Conservation (phyloP, 352 stramenopile species). For the Thraustochytrium sp. region DNA sequence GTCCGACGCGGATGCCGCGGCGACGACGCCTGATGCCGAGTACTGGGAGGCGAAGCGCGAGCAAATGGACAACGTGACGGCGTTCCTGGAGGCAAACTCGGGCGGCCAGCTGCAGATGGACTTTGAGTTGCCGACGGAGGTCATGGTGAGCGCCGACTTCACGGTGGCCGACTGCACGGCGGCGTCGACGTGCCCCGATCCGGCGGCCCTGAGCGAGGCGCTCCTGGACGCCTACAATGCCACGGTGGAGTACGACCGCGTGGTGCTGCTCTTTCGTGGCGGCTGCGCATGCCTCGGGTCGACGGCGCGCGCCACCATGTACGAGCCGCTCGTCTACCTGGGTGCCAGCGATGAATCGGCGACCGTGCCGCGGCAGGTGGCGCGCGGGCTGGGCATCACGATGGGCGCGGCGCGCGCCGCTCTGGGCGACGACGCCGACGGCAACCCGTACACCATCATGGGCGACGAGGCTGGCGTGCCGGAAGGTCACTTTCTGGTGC, state of each 20-base stretch:
- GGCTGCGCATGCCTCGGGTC: not conserved
- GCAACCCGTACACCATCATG: not conserved
- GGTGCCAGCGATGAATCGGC: not conserved
- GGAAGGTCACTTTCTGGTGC: not conserved
- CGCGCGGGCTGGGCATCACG: not conserved
- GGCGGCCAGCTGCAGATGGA: not conserved
- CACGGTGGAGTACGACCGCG: not conserved
- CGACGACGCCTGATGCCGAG: not conserved
- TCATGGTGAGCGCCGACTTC: slow-evolving; percentile 1
- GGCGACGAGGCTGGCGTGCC: not conserved
- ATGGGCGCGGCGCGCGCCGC: not conserved
- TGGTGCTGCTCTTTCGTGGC: not conserved
- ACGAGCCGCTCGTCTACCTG: not conserved
- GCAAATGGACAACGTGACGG: not conserved
- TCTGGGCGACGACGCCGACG: not conserved
- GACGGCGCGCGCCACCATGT: not conserved
- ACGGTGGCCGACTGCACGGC: not conserved
- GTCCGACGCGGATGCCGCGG: not conserved
- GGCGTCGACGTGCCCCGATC: not conserved
- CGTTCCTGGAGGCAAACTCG: slow-evolving; percentile 1
- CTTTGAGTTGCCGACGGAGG: not conserved
- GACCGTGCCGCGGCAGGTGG: not conserved
- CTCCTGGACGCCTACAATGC: not conserved
- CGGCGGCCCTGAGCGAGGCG: not conserved
- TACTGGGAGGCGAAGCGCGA: not conserved